Percentiles rank a stretch among this genome's conserved stretches.
These are phyloP conservation scores for Tylopilus balloui DNA, from an alignment of 768 basidiomycete species.

Conservation along the genomic window DNA sequence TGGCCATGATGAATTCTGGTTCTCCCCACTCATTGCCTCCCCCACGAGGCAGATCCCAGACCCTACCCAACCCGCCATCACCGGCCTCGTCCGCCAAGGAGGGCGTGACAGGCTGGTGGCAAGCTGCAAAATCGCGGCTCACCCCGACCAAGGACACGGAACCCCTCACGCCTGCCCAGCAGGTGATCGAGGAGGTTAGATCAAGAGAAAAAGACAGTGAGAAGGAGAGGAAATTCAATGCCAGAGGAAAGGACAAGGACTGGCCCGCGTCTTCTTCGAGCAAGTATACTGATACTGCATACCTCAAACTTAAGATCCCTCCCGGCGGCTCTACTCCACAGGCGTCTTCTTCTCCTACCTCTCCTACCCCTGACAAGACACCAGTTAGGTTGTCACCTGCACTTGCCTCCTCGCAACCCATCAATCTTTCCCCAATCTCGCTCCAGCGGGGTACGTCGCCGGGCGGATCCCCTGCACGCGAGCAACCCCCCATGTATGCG, in stretches of 20 bases:
- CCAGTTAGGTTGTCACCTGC: constrained; percentile 29
- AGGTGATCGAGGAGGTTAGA: constrained; percentile 73
- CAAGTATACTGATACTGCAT: constrained; percentile 57
- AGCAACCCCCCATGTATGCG: constrained; percentile 69
- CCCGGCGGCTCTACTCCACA: constrained; percentile 44
- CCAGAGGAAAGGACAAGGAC: constrained; percentile 43
- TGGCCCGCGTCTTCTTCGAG: constrained; percentile 53
- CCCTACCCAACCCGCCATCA: constrained; percentile 53
- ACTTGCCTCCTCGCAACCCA: constrained; percentile 41
- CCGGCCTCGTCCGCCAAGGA: constrained; percentile 65
- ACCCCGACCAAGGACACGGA: constrained; percentile 77
- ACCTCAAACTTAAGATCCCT: constrained; percentile 53
- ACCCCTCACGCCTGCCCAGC: constrained; percentile 78
- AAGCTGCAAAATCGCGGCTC: constrained; percentile 65
- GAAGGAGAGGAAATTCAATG: constrained; percentile 28
- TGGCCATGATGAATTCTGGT: constrained; percentile 60
- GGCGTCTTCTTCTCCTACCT: constrained; percentile 49
- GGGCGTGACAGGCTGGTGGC: constrained; percentile 60
- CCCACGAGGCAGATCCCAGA: constrained; percentile 58
- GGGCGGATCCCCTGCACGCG: constrained; percentile 35
- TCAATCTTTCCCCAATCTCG: constrained; percentile 61
- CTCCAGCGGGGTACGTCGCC: constrained; percentile 46
- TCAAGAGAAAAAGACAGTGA: constrained; percentile 55
- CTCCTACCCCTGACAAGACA: constrained; percentile 50
- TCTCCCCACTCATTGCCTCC: constrained; percentile 46